Conservation (phyloP, 139 green algal species). For the Chlorella sorokiniana region DNA sequence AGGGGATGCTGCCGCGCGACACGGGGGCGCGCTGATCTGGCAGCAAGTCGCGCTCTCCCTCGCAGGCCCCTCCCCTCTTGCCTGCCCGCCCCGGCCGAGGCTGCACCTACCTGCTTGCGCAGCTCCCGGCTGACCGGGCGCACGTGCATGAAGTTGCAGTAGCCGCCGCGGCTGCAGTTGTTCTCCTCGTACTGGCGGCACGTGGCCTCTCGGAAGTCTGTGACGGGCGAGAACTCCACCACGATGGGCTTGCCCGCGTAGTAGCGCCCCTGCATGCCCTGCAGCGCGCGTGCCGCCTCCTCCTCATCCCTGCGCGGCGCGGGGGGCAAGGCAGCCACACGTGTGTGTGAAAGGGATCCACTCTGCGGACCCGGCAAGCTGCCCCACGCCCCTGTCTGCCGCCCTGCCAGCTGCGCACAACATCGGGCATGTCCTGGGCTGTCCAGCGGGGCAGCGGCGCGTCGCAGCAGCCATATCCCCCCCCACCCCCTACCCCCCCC, state of each 20-base stretch:
- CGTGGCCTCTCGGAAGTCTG: constrained; percentile 96
- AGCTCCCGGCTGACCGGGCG: constrained; percentile 80
- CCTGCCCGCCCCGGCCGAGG: no score
- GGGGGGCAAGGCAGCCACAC: background rate
- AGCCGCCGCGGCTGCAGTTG: constrained; percentile 94
- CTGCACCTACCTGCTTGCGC: constrained; percentile 49
- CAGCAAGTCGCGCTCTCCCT: no score
- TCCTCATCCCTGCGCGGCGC: constrained; percentile 25
- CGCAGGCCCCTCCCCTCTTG: no score
- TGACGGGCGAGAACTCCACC: constrained; percentile 96
- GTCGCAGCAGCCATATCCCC: no score
- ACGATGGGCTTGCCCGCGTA: constrained; percentile 91
- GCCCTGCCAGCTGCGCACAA: no score
- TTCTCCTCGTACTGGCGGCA: constrained; percentile 97
- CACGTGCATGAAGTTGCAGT: constrained; percentile 99
- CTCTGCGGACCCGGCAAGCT: no score
- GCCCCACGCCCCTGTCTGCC: no score
- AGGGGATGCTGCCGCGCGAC: no score
- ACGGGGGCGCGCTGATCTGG: no score
- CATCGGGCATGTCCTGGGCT: no score
- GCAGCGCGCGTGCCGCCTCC: constrained; percentile 72
- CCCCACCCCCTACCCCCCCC: no score
- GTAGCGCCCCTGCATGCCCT: constrained; percentile 76
- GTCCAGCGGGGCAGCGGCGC: no score
- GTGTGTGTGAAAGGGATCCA: background rate